Evolutionary conservation across 2,329 filamentous ascomycete genomes (phyloP), one percentile per base, ranked within the genome.

Genomic region (Botrytis fabae): DNA sequence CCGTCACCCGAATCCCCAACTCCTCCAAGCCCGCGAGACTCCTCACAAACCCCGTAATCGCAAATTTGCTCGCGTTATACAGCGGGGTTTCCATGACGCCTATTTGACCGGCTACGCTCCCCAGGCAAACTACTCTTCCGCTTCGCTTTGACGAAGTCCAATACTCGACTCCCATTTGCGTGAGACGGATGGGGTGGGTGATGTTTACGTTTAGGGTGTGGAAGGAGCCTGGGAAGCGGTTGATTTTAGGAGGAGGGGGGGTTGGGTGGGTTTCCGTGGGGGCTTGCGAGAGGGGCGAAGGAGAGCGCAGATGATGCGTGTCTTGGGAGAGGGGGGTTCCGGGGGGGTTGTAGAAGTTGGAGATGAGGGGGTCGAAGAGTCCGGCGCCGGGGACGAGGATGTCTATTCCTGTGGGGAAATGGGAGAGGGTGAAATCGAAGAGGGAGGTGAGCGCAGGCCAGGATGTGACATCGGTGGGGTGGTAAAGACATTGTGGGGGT

Each of bases 141-240:
- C 60, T 66, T 6, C 73, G 72, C 22, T 73, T 68, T 14, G 76
- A 70, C 46, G 38, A 63, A 14, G 78, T 62, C 77, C 79, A 42
- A 77, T 86, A 86, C 5, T 82, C 81, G 70, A 87, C 83, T 14
- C 85, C 85, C 35, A 87, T 80, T 75, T 87, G 85, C 6, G 85
- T 86, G 4, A 82, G 81, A 44, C 85, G 84, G 76, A 87, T 86
- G 1, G 85, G 85, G 74, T 87, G 85, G 0, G 83, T 85, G 71
- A 87, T 72, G 75, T 86, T 86, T 79, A 87, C 85, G 70, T 86
- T 85, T 28, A 87, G 70, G 69, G 81, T 73, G 54, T 82, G 81
- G 76, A 85, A 86, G 63, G 3, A 77, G 78, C 62, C 62, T 7
- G 62, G 62, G 10, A 28, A 20, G 14, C 12, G 32, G 6, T 65